phyloP scores from a whole-genome alignment of 176 grass and related monocot genomes.

The Juncus inflexus region DNA sequence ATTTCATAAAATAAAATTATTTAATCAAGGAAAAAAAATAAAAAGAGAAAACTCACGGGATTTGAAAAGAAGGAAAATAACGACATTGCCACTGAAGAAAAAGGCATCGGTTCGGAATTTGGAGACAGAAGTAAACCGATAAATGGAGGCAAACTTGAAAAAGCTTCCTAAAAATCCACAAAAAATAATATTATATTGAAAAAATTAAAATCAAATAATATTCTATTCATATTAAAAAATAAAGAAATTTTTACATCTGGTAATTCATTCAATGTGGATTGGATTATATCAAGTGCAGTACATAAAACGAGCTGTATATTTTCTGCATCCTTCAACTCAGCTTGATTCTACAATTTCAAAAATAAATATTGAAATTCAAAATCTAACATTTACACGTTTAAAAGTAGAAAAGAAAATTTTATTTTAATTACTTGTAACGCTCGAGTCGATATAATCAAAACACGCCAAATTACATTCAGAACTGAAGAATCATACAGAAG shows the following conservation, averaged over 20 bases:
- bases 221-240: constrained; percentile 4
- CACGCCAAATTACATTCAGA: constrained; percentile 55
- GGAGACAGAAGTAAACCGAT: constrained; percentile 71
- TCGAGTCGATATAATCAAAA: constrained; percentile 48
- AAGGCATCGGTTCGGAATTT: constrained; percentile 63
- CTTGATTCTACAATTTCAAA: constrained; percentile 26
- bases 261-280: constrained; percentile 44
- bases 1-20: constrained; percentile 17
- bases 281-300: constrained; percentile 65
- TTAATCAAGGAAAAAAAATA: constrained; percentile 4
- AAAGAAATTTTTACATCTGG: constrained; percentile 46
- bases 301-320: constrained; percentile 56
- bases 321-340: constrained; percentile 53
- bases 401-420: constrained; percentile 14
- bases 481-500: constrained; percentile 75
- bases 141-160: constrained; percentile 51
- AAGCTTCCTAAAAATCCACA: constrained; percentile 54
- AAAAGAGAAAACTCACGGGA: constrained; percentile 44
- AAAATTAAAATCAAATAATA: constrained; percentile 23
- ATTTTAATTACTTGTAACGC: constrained; percentile 48
- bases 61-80: constrained; percentile 49
- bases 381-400: not conserved
- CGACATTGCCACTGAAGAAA: constrained; percentile 48
- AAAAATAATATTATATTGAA: constrained; percentile 7
- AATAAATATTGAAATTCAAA: constrained; percentile 31